Percentiles rank a stretch among this genome's conserved stretches.
These are phyloP conservation scores for Teratosphaeria viscida DNA, from an alignment of 2,329 filamentous ascomycete genomes.

Conservation along the genomic window DNA sequence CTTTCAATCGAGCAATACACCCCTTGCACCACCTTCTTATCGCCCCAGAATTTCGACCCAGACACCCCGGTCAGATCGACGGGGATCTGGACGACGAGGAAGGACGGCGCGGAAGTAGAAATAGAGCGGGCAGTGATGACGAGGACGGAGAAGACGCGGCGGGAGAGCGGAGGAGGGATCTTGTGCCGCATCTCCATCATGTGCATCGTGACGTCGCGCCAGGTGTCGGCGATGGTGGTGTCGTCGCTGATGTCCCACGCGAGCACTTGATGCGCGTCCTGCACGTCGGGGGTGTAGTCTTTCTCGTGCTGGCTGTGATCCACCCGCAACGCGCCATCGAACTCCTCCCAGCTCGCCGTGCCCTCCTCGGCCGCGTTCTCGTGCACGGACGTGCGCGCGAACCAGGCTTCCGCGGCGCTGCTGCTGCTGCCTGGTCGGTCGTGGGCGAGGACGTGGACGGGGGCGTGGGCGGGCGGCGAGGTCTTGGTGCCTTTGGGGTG, in stretches of 20 bases:
- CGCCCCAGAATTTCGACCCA: slow-evolving; percentile 20
- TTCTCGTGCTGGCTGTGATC: slow-evolving; percentile 48
- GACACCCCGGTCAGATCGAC: slow-evolving; percentile 26
- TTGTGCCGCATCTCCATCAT: slow-evolving; percentile 58
- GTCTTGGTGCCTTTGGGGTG: slow-evolving; percentile 39
- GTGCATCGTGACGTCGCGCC: slow-evolving; percentile 28
- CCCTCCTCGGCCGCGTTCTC: slow-evolving; percentile 39
- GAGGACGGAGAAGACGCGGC: slow-evolving; percentile 57
- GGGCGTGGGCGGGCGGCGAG: slow-evolving; percentile 40
- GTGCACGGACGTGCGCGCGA: slow-evolving; percentile 53
- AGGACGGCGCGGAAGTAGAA: slow-evolving; percentile 8
- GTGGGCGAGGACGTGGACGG: slow-evolving; percentile 45
- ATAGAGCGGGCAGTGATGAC: slow-evolving; percentile 42
- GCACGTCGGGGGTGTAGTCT: slow-evolving; percentile 48
- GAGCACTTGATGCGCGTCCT: slow-evolving; percentile 36
- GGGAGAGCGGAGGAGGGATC: slow-evolving; percentile 49
- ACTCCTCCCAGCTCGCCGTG: slow-evolving; percentile 55
- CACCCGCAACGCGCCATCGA: slow-evolving; percentile 48
- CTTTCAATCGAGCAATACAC: slow-evolving; percentile 58
- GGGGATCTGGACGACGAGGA: slow-evolving; percentile 30
- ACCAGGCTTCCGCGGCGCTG: slow-evolving; percentile 47
- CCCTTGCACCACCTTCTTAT: slow-evolving; percentile 40
- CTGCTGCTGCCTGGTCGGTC: slow-evolving; percentile 25
- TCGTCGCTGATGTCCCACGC: slow-evolving; percentile 29
- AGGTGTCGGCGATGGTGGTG: slow-evolving; percentile 16